A percentile compares a stretch with the other conserved stretches of the same genome.
phyloP scores from a whole-genome alignment of 2,329 filamentous ascomycete species.

The Sclerotiophoma versabilis region DNA sequence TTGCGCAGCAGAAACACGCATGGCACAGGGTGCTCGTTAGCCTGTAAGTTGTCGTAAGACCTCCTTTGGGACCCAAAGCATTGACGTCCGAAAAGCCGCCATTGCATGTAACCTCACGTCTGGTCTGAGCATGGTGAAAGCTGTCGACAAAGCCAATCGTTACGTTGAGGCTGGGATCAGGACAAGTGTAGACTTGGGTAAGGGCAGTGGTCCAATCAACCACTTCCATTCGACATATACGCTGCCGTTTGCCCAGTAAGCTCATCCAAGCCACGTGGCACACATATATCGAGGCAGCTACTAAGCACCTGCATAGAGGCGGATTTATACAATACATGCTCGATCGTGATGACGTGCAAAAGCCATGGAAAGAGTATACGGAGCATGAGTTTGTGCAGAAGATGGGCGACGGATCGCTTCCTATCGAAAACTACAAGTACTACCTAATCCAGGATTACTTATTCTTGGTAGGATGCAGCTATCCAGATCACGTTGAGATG shows the following conservation, averaged over 20 bases:
- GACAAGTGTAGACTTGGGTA: slow-evolving; percentile 67
- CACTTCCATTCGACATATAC: slow-evolving; percentile 77
- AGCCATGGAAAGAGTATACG: slow-evolving; percentile 77
- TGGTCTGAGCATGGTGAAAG: slow-evolving; percentile 62
- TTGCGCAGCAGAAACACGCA: slow-evolving; percentile 82
- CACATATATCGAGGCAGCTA: background rate
- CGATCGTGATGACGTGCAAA: slow-evolving; percentile 74
- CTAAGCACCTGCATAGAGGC: slow-evolving; percentile 53
- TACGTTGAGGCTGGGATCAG: slow-evolving; percentile 77
- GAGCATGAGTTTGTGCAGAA: slow-evolving; percentile 83
- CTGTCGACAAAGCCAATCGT: slow-evolving; percentile 71
- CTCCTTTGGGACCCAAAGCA: background rate
- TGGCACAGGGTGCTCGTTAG: slow-evolving; percentile 92
- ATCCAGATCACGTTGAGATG: background rate
- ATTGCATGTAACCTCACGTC: slow-evolving; percentile 76
- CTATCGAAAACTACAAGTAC: slow-evolving; percentile 78
- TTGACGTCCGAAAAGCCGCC: slow-evolving; percentile 60
- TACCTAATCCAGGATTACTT: slow-evolving; percentile 94
- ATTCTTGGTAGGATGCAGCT: slow-evolving; percentile 69
- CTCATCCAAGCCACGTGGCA: background rate
- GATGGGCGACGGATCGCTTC: slow-evolving; percentile 77
- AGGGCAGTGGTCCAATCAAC: slow-evolving; percentile 75
- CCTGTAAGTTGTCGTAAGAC: slow-evolving; percentile 65
- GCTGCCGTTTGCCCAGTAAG: slow-evolving; percentile 71
- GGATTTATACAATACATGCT: slow-evolving; percentile 86